These are phyloP conservation scores for Priceomyces medius DNA, from an alignment of 805 yeast genomes.

Conservation along the genomic window DNA sequence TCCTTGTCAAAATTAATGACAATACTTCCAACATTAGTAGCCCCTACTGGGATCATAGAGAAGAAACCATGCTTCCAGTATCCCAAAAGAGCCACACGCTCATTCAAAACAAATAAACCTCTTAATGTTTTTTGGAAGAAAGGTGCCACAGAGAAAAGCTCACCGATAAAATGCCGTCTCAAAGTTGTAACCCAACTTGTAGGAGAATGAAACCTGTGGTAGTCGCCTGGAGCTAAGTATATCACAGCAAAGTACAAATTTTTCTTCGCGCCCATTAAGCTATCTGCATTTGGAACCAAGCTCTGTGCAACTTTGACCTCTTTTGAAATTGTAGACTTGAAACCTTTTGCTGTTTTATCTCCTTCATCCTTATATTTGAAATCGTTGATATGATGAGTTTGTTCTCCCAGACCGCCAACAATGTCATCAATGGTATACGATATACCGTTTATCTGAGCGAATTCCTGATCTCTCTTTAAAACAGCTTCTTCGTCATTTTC, in stretches of 20 bases:
- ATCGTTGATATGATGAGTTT: constrained; percentile 45
- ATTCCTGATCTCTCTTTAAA: constrained; percentile 60
- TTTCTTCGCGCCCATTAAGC: constrained; percentile 41
- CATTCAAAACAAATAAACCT: constrained; percentile 87
- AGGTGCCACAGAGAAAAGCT: constrained; percentile 93
- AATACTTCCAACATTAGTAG: constrained; percentile 97
- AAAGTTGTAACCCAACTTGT: constrained; percentile 91
- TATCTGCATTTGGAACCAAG: constrained; percentile 34
- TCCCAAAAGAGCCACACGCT: constrained; percentile 92
- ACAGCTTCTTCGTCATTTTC: constrained; percentile 40
- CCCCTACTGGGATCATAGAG: constrained; percentile 99
- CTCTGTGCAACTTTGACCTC: constrained; percentile 42
- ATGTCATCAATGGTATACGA: constrained; percentile 68
- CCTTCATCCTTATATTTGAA: constrained; percentile 62
- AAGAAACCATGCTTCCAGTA: constrained; percentile 97
- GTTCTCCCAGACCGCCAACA: constrained; percentile 51
- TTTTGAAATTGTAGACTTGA: constrained; percentile 31
- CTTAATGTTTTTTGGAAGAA: constrained; percentile 86
- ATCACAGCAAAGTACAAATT: constrained; percentile 85
- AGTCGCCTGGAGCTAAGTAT: constrained; percentile 97
- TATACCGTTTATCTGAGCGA: constrained; percentile 77
- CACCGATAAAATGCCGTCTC: constrained; percentile 95
- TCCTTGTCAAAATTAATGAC: constrained; percentile 88
- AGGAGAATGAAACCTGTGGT: constrained; percentile 96
- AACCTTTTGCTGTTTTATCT: constrained; percentile 51